Evolutionary conservation across 352 stramenopile genomes (phyloP), one percentile per base, ranked within the genome.

Genomic region (Globisporangium uncinulatum): DNA sequence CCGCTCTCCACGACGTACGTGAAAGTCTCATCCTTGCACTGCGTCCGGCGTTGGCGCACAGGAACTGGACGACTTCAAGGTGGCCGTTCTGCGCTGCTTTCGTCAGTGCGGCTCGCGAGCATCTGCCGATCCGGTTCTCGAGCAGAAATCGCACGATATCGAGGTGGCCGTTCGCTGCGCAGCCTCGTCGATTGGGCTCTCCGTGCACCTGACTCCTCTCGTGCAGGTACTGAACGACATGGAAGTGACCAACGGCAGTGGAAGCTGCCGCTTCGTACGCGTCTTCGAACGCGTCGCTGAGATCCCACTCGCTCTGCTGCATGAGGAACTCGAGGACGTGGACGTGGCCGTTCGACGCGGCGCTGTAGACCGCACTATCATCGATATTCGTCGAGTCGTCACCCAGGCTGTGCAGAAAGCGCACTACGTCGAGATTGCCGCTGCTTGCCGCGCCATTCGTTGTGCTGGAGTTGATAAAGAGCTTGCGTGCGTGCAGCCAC

Each of bases 401-500:
- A 46, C 41, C 41, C 1, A 46, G 7, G 10, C 4, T 46, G 14
- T 46, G 41, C 17, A 46, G 41, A 10, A 21, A 46, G 15, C 21
- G 41, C 15, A 46, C 4, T 1, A 46, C 41, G 17, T 20, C 15
- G 15, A 46, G 41, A 19, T 46, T n/a, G 41, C 15, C 41, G 41
- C 41, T 46, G 14, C 14, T 42, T 15, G 54, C 59, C 2, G 59
- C 59, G 1, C 45, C 46, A 6, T 36, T 19, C 21, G 42, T 42
- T 17, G 11, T 5, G 4, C 3, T 0, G 2, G 1, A 11, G 0
- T 32, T 36, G 2, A 57, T 6, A 0, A 1, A 3, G 20, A 36
- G 44, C 6, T n/a, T 13, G 13, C 8, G 54, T 4, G n/a, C 39
- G 29, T 20, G 2, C 31, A 59, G 4, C 54, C 43, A 53, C 13